These are phyloP conservation scores for Colletotrichum sp. DNA, from an alignment of 2,329 filamentous ascomycete genomes.

Conservation along the genomic window DNA sequence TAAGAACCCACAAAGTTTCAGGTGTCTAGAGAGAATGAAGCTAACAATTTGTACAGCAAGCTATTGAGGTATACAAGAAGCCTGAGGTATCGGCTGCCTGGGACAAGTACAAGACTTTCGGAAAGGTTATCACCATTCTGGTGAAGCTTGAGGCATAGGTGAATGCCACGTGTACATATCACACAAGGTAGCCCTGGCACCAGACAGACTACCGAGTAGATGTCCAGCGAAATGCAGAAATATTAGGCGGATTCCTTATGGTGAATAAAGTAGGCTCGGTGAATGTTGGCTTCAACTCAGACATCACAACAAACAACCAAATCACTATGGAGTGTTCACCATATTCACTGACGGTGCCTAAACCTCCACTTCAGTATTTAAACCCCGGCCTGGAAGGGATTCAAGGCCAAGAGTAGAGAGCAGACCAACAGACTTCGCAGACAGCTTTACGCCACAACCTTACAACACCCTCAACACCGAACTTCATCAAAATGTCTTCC, in stretches of 20 bases:
- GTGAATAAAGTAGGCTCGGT: not conserved
- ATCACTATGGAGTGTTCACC: not conserved
- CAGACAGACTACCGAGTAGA: not conserved
- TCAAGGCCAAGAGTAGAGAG: not conserved
- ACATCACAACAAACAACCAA: not conserved
- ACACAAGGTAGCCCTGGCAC: not conserved
- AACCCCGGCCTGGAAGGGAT: not conserved
- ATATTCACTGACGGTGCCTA: not conserved
- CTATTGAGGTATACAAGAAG: not conserved
- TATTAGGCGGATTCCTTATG: accelerated
- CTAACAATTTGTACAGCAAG: not conserved
- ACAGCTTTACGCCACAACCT: not conserved
- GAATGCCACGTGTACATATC: too few species aligned
- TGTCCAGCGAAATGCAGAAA: not conserved
- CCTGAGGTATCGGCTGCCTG: slow-evolving; percentile 6
- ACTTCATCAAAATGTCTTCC: not conserved
- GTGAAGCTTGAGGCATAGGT: slow-evolving; percentile 1
- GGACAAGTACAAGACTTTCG: slow-evolving; percentile 2
- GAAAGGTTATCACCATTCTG: not conserved
- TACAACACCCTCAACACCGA: not conserved
- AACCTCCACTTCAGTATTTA: not conserved
- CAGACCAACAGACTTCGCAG: not conserved
- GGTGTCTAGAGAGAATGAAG: not conserved
- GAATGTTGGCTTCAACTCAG: not conserved
- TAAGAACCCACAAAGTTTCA: not conserved